Percentiles rank a stretch among this genome's conserved stretches.
These are phyloP conservation scores for Luzula sylvatica DNA, from an alignment of 176 grass and related monocot species.

Conservation along the genomic window DNA sequence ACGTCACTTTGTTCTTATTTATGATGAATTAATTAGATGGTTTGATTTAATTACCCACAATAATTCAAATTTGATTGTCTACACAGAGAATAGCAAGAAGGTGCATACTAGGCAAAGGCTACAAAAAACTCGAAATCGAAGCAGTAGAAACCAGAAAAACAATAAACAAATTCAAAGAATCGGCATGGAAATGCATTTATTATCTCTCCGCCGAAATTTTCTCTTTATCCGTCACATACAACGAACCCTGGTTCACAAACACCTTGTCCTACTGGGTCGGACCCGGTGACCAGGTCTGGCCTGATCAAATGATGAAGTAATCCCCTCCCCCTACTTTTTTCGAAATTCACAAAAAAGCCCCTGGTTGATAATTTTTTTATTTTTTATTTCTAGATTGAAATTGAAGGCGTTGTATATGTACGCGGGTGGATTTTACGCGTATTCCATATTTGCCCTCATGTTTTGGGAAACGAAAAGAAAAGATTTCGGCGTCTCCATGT, in stretches of 20 bases:
- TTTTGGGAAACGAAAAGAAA: slow-evolving; percentile 89
- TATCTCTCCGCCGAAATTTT: slow-evolving; percentile 65
- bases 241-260: slow-evolving; percentile 73
- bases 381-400: slow-evolving; percentile 56
- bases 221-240: slow-evolving; percentile 73
- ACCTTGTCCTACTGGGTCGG: slow-evolving; percentile 81
- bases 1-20: background rate
- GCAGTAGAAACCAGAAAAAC: slow-evolving; percentile 52
- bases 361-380: background rate
- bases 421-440: slow-evolving; percentile 89
- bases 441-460: slow-evolving; percentile 86
- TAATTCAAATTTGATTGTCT: too few relatives aligned
- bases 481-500: slow-evolving; percentile 82
- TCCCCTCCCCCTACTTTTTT: too few relatives aligned
- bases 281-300: slow-evolving; percentile 76
- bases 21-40: too few relatives aligned
- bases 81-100: slow-evolving; percentile 45
- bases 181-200: slow-evolving; percentile 86
- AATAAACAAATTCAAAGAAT: slow-evolving; percentile 91
- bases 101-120: slow-evolving; percentile 41
- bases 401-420: slow-evolving; percentile 89
- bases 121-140: slow-evolving; percentile 42
- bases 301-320: slow-evolving; percentile 89
- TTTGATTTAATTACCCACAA: too few relatives aligned
- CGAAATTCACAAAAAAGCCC: too few relatives aligned